phyloP scores from a whole-genome alignment of 2,329 filamentous ascomycete species.

The Clonostachys rosea region DNA sequence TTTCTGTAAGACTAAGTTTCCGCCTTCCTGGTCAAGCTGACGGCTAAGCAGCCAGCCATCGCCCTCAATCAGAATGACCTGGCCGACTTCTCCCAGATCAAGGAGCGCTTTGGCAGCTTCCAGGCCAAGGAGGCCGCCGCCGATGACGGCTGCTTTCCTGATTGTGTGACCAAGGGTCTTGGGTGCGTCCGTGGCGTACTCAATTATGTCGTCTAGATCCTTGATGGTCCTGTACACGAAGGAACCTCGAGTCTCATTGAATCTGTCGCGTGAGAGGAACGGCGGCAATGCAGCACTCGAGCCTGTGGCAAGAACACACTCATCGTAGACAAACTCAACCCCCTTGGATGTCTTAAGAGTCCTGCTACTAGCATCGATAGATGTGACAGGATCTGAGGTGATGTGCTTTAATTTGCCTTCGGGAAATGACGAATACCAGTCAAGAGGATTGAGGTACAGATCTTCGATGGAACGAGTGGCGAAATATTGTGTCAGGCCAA shows the following conservation, averaged over 20 bases:
- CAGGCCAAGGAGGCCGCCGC: conserved; percentile 78
- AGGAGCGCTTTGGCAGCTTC: conserved; percentile 92
- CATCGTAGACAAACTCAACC: conserved; percentile 67
- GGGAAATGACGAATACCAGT: conserved; percentile 50
- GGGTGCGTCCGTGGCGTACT: not conserved
- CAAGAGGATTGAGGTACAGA: conserved; percentile 78
- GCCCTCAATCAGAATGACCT: conserved; percentile 76
- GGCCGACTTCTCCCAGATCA: conserved; percentile 69
- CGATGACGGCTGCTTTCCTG: conserved; percentile 71
- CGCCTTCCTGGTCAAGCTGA: conserved; percentile 79
- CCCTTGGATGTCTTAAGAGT: conserved; percentile 67
- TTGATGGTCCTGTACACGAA: conserved; percentile 88
- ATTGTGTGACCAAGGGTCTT: not conserved
- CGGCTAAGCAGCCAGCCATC: conserved; percentile 79
- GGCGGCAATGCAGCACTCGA: conserved; percentile 57
- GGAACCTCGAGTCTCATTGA: conserved; percentile 74
- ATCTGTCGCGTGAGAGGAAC: conserved; percentile 37
- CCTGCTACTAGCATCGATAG: conserved; percentile 60
- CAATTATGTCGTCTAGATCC: conserved; percentile 72
- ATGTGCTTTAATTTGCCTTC: not conserved
- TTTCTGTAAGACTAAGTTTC: conserved; percentile 76
- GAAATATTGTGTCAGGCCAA: conserved; percentile 86
- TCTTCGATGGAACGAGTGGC: conserved; percentile 81
- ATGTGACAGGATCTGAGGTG: conserved; percentile 41
- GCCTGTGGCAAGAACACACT: conserved; percentile 79